These are phyloP conservation scores for Globisporangium uncinulatum DNA, from an alignment of 352 stramenopile species.

Conservation along the genomic window DNA sequence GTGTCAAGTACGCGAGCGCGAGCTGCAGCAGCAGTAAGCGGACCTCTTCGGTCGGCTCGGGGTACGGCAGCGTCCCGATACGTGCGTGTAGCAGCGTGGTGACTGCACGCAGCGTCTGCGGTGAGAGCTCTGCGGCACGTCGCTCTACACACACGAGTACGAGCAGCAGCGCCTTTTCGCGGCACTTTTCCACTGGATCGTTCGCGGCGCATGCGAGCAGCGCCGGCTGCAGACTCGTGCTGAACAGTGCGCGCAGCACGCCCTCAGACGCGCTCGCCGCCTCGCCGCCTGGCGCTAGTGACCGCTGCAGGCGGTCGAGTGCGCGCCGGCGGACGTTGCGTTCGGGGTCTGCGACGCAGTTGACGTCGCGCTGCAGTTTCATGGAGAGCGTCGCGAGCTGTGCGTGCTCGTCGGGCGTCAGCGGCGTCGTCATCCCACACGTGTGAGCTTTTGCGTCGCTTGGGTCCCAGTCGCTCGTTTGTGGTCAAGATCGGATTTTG, in stretches of 20 bases:
- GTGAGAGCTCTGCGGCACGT: constrained; percentile 35
- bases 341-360: constrained; percentile 69
- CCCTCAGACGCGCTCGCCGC: constrained; percentile 21
- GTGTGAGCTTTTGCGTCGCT: not conserved
- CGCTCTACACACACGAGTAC: constrained; percentile 53
- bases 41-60: constrained; percentile 80
- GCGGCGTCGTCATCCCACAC: constrained; percentile 14
- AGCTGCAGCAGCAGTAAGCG: constrained; percentile 66
- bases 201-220: constrained; percentile 40
- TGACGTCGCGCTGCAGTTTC: constrained; percentile 82
- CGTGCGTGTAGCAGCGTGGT: constrained; percentile 39
- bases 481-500: no score
- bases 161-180: constrained; percentile 58
- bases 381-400: constrained; percentile 59
- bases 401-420: constrained; percentile 44
- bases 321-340: constrained; percentile 64
- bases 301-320: constrained; percentile 61
- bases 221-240: constrained; percentile 34
- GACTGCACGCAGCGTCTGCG: constrained; percentile 37
- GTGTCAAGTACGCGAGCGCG: constrained; percentile 41
- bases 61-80: constrained; percentile 72
- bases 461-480: not conserved
- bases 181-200: constrained; percentile 73
- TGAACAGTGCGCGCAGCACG: constrained; percentile 41
- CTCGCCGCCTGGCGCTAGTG: constrained; percentile 40